A percentile compares a stretch with the other conserved stretches of the same genome.
Evolutionary conservation across 805 yeast species (phyloP).

Genomic region (Lipomyces mesembrius): DNA sequence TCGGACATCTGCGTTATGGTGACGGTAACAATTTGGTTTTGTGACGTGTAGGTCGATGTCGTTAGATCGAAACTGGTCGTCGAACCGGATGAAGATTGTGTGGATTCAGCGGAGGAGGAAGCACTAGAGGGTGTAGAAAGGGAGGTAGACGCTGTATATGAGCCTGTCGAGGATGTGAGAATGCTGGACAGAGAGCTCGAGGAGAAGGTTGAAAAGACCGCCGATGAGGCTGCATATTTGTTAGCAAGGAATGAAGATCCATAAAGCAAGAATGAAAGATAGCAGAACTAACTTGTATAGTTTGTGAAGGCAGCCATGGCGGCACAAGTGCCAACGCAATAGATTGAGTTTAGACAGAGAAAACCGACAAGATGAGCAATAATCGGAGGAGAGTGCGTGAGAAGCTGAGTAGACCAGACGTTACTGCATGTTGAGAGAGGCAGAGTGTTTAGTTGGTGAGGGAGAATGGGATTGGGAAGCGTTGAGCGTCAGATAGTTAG

Average conservation of each 20-base stretch:
- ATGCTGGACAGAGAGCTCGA: not conserved
- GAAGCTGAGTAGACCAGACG: not conserved
- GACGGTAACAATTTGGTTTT: slow-evolving; percentile 24
- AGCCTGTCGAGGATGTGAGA: not conserved
- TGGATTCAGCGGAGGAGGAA: not conserved
- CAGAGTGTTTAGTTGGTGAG: not conserved
- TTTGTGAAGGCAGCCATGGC: not conserved
- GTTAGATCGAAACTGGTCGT: not conserved
- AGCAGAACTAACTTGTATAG: not conserved
- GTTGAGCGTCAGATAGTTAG: not conserved
- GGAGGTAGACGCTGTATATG: slow-evolving; percentile 9
- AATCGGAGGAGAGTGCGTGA: not conserved
- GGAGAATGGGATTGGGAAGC: not conserved
- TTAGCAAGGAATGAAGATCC: not conserved
- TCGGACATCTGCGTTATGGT: slow-evolving; percentile 28
- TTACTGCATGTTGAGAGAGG: not conserved
- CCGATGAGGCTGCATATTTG: too few relatives aligned
- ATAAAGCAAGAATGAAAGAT: not conserved
- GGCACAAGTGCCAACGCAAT: not conserved
- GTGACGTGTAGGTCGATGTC: slow-evolving; percentile 18
- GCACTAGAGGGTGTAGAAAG: not conserved
- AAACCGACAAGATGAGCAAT: not conserved
- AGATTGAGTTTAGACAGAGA: not conserved
- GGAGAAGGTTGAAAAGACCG: not conserved
- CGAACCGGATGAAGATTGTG: slow-evolving; percentile 3